Conservation (phyloP, 441 rosid species). For the Viola pubescens region DNA sequence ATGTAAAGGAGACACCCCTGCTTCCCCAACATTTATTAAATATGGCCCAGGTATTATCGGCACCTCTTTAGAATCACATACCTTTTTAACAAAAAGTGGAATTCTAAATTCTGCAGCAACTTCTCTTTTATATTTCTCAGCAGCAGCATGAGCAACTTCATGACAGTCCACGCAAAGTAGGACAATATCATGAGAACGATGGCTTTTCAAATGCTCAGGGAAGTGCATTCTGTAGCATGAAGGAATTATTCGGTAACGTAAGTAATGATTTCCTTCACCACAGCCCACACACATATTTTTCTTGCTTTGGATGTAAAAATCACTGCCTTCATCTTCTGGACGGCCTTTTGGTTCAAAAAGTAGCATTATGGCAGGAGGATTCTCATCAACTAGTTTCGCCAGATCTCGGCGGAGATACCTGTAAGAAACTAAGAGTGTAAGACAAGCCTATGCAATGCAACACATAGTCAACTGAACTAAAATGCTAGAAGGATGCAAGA, state of each 20-base stretch:
- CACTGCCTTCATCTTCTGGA: slow-evolving; percentile 96
- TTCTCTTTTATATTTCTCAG: slow-evolving; percentile 77
- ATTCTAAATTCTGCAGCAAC: slow-evolving; percentile 71
- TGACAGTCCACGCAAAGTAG: slow-evolving; percentile 97
- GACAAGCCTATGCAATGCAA: slow-evolving; percentile 12
- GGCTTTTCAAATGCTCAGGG: slow-evolving; percentile 96
- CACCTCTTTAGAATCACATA: slow-evolving; percentile 47
- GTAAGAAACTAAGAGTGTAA: slow-evolving; percentile 8
- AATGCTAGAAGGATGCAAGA: slow-evolving; percentile 10
- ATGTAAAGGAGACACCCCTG: slow-evolving; percentile 83
- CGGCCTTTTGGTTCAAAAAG: slow-evolving; percentile 95
- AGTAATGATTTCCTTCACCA: slow-evolving; percentile 88
- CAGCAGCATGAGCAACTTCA: slow-evolving; percentile 91
- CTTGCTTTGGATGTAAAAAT: slow-evolving; percentile 90
- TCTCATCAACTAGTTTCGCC: slow-evolving; percentile 72
- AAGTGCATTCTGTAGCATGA: slow-evolving; percentile 96
- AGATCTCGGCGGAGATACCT: slow-evolving; percentile 79
- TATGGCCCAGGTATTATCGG: slow-evolving; percentile 29
- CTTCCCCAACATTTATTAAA: slow-evolving; percentile 32
- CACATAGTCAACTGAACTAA: slow-evolving; percentile 11
- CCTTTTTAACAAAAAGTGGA: slow-evolving; percentile 80
- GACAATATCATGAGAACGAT: slow-evolving; percentile 96
- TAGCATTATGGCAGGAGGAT: slow-evolving; percentile 83
- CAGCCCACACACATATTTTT: slow-evolving; percentile 89
- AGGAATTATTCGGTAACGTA: slow-evolving; percentile 88